These are phyloP conservation scores for Arabidopsis hybrid DNA, from an alignment of 441 rosid species.

Conservation along the genomic window DNA sequence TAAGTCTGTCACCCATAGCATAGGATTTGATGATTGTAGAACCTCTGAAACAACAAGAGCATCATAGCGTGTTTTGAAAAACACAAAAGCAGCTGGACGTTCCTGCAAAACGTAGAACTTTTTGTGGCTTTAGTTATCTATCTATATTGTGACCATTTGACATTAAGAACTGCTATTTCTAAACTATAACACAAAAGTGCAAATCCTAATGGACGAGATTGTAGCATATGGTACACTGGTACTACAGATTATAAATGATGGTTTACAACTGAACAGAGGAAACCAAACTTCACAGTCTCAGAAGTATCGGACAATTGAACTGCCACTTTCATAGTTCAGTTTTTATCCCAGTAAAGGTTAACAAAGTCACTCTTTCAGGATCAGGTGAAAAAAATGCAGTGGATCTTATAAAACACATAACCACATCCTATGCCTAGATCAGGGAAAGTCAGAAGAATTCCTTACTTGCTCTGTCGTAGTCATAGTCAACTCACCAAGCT, in stretches of 20 bases:
- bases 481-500: constrained; percentile 50
- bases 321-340: background rate
- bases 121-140: background rate
- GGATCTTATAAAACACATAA: constrained; percentile 4
- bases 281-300: background rate
- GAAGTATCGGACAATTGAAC: background rate
- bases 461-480: constrained; percentile 62
- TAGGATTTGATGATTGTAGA: constrained; percentile 89
- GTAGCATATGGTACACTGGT: background rate
- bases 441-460: constrained; percentile 16
- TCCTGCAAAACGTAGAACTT: constrained; percentile 33
- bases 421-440: constrained; percentile 12
- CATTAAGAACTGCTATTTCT: constrained; percentile 11
- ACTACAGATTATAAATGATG: background rate
- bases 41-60: constrained; percentile 78
- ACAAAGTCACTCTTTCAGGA: background rate
- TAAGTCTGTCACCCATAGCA: constrained; percentile 89
- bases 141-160: constrained; percentile 3
- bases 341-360: background rate
- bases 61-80: constrained; percentile 85
- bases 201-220: background rate
- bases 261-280: background rate
- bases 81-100: constrained; percentile 88
- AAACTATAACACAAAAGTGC: background rate
- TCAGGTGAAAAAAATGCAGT: background rate